phyloP scores from a whole-genome alignment of 257 asterid genomes.

The Plantago major region DNA sequence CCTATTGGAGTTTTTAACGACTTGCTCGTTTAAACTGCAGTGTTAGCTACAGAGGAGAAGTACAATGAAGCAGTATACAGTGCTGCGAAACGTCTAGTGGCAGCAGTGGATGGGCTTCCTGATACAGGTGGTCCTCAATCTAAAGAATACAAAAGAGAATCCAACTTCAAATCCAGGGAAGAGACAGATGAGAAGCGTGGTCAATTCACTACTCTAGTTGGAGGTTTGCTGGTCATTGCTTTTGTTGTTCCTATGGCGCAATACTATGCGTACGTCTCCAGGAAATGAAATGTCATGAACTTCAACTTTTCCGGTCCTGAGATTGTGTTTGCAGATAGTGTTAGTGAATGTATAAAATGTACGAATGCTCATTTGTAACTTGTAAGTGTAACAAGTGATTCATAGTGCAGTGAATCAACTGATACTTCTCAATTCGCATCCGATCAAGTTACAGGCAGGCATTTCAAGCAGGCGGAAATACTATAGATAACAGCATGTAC shows the following conservation, averaged over 20 bases:
- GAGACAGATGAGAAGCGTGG: slow-evolving; percentile 97
- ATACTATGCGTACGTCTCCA: slow-evolving; percentile 89
- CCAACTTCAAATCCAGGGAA: slow-evolving; percentile 87
- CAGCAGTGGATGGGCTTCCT: slow-evolving; percentile 94
- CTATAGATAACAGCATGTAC: no score
- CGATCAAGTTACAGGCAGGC: not conserved
- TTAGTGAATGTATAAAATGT: slow-evolving; percentile 42
- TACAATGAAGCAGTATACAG: slow-evolving; percentile 82
- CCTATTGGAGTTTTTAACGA: slow-evolving; percentile 12
- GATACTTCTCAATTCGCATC: no score
- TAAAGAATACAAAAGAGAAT: slow-evolving; percentile 77
- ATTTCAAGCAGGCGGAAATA: not conserved
- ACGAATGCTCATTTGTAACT: slow-evolving; percentile 22
- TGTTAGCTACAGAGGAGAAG: slow-evolving; percentile 89
- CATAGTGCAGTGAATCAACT: slow-evolving; percentile 20
- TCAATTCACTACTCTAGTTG: slow-evolving; percentile 90
- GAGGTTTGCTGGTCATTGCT: slow-evolving; percentile 97
- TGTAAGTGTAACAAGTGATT: slow-evolving; percentile 12
- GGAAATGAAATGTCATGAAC: slow-evolving; percentile 42
- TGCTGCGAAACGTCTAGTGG: slow-evolving; percentile 73
- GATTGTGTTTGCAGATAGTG: slow-evolving; percentile 24
- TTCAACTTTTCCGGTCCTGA: slow-evolving; percentile 15
- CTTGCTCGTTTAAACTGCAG: slow-evolving; percentile 37
- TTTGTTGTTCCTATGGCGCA: slow-evolving; percentile 99
- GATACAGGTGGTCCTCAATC: slow-evolving; percentile 89